Conservation (phyloP, 805 yeast species). For the Yarrowia yakushimensis region DNA sequence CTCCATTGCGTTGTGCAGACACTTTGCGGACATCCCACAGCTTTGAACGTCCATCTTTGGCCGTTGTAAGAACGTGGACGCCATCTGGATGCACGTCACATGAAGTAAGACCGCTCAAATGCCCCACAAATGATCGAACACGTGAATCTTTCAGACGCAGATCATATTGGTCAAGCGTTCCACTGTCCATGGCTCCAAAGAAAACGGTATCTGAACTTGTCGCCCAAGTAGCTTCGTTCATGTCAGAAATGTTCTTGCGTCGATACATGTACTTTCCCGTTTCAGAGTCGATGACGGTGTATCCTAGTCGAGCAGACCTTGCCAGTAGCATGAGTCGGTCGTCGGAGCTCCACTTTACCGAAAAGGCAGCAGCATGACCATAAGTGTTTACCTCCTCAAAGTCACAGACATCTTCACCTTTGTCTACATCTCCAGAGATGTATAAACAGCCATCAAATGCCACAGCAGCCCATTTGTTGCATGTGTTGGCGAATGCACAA, state of each 20-base stretch:
- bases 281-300: neutral
- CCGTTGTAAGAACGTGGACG: neutral
- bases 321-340: neutral
- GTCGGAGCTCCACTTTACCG: neutral
- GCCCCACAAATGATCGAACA: conserved; percentile 7
- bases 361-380: neutral
- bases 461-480: conserved; percentile 3
- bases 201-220: neutral
- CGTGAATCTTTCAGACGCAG: neutral
- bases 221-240: neutral
- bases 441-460: conserved; percentile 1
- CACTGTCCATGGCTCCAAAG: conserved; percentile 6
- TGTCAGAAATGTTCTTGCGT: neutral
- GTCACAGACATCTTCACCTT: neutral
- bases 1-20: neutral
- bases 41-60: conserved; percentile 8
- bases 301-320: neutral
- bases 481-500: neutral
- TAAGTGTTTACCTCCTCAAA: neutral
- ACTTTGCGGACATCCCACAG: conserved; percentile 13
- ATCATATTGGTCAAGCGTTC: conserved; percentile 2
- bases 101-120: conserved; percentile 14
- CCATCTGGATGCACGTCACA: conserved; percentile 14
- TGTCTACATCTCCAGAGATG: neutral
- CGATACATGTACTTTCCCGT: neutral